Percentiles rank a stretch among this genome's conserved stretches.
phyloP scores from a whole-genome alignment of 2,329 filamentous ascomycete genomes.

The Hymenoscyphus albidus region DNA sequence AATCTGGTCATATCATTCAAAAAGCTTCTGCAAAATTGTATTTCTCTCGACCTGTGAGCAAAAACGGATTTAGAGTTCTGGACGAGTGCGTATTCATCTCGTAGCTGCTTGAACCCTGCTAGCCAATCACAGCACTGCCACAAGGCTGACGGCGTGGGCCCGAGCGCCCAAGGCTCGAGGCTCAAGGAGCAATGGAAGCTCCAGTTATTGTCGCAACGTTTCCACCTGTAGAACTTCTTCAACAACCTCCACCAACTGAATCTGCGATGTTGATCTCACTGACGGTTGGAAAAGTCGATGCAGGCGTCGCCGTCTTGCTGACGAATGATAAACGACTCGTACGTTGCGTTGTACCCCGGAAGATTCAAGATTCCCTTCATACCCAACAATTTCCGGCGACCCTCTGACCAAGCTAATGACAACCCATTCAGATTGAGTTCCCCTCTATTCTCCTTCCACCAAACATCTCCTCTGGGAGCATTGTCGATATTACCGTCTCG shows the following conservation, averaged over 20 bases:
- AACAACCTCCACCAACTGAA: conserved; percentile 11
- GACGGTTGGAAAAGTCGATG: conserved; percentile 98
- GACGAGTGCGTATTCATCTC: neutral
- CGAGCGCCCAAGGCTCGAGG: neutral
- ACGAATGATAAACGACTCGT: conserved; percentile 96
- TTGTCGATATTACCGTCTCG: conserved; percentile 93
- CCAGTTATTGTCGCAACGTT: conserved; percentile 24
- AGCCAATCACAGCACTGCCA: conserved; percentile 16
- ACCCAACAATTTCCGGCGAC: conserved; percentile 1
- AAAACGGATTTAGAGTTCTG: too few relatives aligned
- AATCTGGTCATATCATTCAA: too few relatives aligned
- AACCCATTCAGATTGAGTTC: conserved; percentile 77
- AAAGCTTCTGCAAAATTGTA: too few relatives aligned
- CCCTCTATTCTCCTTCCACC: conserved; percentile 94
- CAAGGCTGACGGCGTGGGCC: neutral
- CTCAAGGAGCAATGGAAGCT: neutral
- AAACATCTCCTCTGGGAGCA: conserved; percentile 92
- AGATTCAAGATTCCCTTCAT: conserved; percentile 2
- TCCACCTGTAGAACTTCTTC: conserved; percentile 14
- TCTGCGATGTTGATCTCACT: conserved; percentile 86
- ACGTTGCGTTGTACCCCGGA: conserved; percentile 37
- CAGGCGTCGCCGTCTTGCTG: conserved; percentile 92
- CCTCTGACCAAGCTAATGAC: conserved; percentile 24
- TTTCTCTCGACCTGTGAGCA: too few relatives aligned
- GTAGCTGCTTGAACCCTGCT: neutral